Base-by-base conservation (phyloP, 2,329 filamentous ascomycete genomes). In the Arthroderma sp. region DNA sequence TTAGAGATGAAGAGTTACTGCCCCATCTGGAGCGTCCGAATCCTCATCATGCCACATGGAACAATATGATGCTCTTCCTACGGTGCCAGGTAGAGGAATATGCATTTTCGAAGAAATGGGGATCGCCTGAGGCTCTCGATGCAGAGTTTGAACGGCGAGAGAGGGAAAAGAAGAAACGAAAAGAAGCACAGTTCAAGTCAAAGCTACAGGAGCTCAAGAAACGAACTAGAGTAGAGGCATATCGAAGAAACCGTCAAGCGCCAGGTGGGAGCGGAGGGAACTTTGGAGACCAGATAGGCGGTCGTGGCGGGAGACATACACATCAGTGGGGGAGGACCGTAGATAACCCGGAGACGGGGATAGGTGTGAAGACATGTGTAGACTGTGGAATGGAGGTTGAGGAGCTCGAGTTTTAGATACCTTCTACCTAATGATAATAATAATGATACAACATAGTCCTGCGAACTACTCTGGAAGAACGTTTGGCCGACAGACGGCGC, bases 51-150 rank as follows among this genome's bases (percentile, higher is more conserved):
- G 80, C 83, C 0, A 87, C 88, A 47, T 98, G 87, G 85, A 87
- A 95, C 62, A 86, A 94, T 69, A 98, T 98, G 91, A 94, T 94
- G 81, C 75, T 98, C 2, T 98, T 91, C 60, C 71, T 98, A 22
- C 82, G 91, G 1, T 93, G 79, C 49, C 91, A 98, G 59, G 85
- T 98, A 2, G 91, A 98, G 59, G 86, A 87, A 46, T 95, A 95
- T 59, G 91, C 89, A 0, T 81, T 96, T 55, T 78, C 69, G 0
- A 79, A 78, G 52, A 95, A 95, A 67, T 98, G 91, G 91, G 91
- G 91, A 0, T 86, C 82, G 0, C 66, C 84, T 0, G 87, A 91
- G 57, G 83, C 81, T 0, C 67, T 96, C 4, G 91, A 96, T 59
- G 85, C 76, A 4, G 89, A 96, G 65, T 96, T 91, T 55, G 85